Evolutionary conservation across 2,329 filamentous ascomycete species (phyloP).

Genomic region (Aureobasidium vineae): DNA sequence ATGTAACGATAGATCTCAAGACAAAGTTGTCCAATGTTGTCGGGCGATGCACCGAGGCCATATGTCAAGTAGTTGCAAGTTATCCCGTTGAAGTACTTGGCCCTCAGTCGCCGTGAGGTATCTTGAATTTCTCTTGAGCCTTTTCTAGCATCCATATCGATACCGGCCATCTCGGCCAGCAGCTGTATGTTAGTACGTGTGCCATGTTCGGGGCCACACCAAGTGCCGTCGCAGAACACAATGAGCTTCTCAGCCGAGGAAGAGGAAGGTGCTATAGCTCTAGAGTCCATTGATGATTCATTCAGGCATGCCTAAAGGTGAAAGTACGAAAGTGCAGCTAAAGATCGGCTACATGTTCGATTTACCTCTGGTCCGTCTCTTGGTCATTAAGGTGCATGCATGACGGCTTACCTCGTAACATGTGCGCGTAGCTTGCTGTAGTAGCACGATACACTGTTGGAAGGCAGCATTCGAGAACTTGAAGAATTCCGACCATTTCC

Average conservation of each 20-base stretch:
- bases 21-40: conserved; percentile 39
- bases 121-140: conserved; percentile 34
- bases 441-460: not conserved
- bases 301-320: not conserved
- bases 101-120: conserved; percentile 31
- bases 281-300: not conserved
- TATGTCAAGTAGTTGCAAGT: conserved; percentile 7
- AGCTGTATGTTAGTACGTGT: conserved; percentile 38
- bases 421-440: not conserved
- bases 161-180: conserved; percentile 38
- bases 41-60: conserved; percentile 38
- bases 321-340: not conserved
- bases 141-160: conserved; percentile 25
- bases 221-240: conserved; percentile 28
- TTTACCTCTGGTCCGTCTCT: not conserved
- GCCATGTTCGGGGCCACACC: conserved; percentile 38
- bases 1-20: conserved; percentile 39
- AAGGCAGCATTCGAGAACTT: no score
- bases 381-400: conserved; percentile 16
- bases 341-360: not conserved
- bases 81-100: conserved; percentile 41
- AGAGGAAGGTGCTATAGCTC: not conserved
- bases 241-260: not conserved
- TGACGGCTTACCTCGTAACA: not conserved
- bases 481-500: no score